Base-by-base conservation (phyloP, 1,139 yeast genomes). In the Debaryomyces singareniensis region DNA sequence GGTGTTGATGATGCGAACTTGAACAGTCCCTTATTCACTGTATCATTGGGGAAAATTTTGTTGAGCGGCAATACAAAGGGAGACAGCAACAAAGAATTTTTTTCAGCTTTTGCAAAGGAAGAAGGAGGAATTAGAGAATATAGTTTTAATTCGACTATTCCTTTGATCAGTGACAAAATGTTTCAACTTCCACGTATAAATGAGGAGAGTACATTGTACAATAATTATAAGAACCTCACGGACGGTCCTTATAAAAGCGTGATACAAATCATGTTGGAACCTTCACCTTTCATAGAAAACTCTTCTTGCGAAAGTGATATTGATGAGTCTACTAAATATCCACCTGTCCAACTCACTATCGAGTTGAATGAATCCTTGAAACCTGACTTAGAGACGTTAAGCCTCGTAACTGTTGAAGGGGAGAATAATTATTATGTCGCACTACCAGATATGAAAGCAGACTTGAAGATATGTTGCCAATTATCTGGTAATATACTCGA, bases 291-390 rank as follows among this genome's bases (percentile, higher is more conserved):
- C 40, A 46, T 39, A 30, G 45, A 40, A 25, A n/a, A 7, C 9
- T 7, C 7, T 7, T 7, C 7, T n/a, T n/a, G 7, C 7, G 21
- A 18, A 18, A 7, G 21, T 18, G 42, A 41, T 13, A 44, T 32
- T 13, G 36, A 38, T n/a, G 39, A 40, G 10, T 43, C 45, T 27
- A 44, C 49, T 33, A 45, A 53, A 29, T 61, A 61, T 32, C 80
- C 81, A 0, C 73, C 78, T 1, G 53, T 75, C 3, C 81, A 75
- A 43, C 52, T 75, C 29, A 71, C 78, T 74, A 52, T 69, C 31
- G 70, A 66, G 27, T 48, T 72, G 30, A 61, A 63, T 36, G 57
- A 54, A 6, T 44, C 49, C 15, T 58, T 58, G 13, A 51, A 41
- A n/a, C 63, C 72, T 2, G 68, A 66, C 30, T 37, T 59, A 28